Evolutionary conservation across 2,329 filamentous ascomycete genomes (phyloP), one percentile per base, ranked within the genome.

Genomic region (Fusarium humuli): DNA sequence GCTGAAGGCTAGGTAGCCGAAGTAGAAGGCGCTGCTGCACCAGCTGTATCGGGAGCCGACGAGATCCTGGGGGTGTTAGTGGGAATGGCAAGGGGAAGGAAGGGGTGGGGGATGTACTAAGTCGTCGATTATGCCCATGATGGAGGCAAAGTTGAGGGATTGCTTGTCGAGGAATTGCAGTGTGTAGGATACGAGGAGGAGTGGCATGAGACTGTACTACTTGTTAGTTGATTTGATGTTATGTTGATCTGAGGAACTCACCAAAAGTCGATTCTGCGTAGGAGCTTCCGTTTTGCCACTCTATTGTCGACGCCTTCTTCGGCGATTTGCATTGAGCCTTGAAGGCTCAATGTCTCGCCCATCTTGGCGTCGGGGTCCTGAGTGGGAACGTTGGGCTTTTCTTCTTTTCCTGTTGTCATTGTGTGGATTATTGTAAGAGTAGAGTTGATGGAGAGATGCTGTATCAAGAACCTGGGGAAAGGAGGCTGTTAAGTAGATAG

Each of bases 81-180:
- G 7, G 1, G 11, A 11, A 11, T 2, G 3, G 3, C 8, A 4
- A 4, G 0, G 18, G 1, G 23, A 1, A 2, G 1, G 1, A 6
- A 2, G 2, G 4, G 0, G 2, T 25, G 23, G 23, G 7, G 5
- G 4, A 47, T 61, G 34, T 4, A 73, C 71, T 9, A 74, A 18
- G 11, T 74, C 69, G 0, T 69, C 58, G 9, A 74, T 73, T 11
- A 74, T 71, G 5, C 71, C 71, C 71, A 73, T 73, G 18, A 73
- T 74, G 0, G 71, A 73, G 3, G 72, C 42, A 58, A 74, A 74
- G 49, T 74, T 74, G 3, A 74, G 37, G 0, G 72, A 74, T 16
- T 74, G 71, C 25, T 74, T 74, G 10, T 74, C 72, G 10, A 74
- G 72, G 8, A 74, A 74, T n/a, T 74, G 72, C 1, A 74, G 34